phyloP scores from a whole-genome alignment of 2,329 filamentous ascomycete genomes.

The Alternaria gaisen region DNA sequence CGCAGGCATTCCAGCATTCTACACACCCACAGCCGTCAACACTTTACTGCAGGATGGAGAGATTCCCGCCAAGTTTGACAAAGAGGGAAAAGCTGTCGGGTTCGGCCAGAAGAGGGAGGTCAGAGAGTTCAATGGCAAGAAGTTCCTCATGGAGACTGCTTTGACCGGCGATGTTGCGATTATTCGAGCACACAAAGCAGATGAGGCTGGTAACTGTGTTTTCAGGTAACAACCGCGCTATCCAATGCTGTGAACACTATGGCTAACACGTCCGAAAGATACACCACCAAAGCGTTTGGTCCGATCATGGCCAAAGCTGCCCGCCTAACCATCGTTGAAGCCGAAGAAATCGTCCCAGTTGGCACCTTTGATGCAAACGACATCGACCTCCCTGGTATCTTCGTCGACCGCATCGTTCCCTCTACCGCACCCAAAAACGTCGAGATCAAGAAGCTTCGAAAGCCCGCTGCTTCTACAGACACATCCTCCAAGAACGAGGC shows the following conservation, averaged over 20 bases:
- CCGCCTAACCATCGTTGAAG: slow-evolving; percentile 89
- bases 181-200: slow-evolving; percentile 77
- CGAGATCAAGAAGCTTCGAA: slow-evolving; percentile 60
- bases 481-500: slow-evolving; percentile 21
- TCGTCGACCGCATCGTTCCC: slow-evolving; percentile 88
- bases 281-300: slow-evolving; percentile 50
- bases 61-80: slow-evolving; percentile 69
- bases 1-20: slow-evolving; percentile 82
- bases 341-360: slow-evolving; percentile 91
- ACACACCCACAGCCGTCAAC: slow-evolving; percentile 74
- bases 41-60: slow-evolving; percentile 73
- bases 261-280: slow-evolving; percentile 30
- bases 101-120: slow-evolving; percentile 73
- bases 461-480: slow-evolving; percentile 29
- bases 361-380: slow-evolving; percentile 84
- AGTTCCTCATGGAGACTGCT: slow-evolving; percentile 80
- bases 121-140: slow-evolving; percentile 74
- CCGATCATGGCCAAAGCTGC: slow-evolving; percentile 83
- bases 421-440: slow-evolving; percentile 80
- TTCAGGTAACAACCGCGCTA: slow-evolving; percentile 61
- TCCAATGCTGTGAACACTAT: neutral
- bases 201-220: slow-evolving; percentile 77
- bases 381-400: slow-evolving; percentile 89
- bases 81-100: slow-evolving; percentile 68
- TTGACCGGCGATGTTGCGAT: slow-evolving; percentile 80